phyloP scores from a whole-genome alignment of 805 yeast species.

The Candida germanica region DNA sequence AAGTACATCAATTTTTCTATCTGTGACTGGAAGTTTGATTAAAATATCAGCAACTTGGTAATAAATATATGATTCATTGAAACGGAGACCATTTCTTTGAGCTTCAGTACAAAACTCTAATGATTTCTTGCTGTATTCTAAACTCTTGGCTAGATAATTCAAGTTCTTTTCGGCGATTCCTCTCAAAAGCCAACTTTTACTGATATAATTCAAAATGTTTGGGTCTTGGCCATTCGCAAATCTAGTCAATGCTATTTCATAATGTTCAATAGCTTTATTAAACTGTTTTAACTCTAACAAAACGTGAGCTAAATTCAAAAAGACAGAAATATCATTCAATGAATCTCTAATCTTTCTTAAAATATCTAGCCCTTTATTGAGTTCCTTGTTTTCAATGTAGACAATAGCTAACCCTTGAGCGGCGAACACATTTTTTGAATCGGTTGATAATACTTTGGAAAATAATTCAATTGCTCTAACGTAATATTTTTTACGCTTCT shows the following conservation, averaged over 20 bases:
- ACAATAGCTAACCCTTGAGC: conserved; percentile 97
- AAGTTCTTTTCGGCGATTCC: conserved; percentile 66
- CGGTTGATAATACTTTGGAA: conserved; percentile 82
- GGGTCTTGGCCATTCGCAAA: conserved; percentile 64
- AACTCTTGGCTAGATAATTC: conserved; percentile 56
- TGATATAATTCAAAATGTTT: conserved; percentile 66
- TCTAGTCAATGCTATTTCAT: conserved; percentile 72
- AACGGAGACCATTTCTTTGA: conserved; percentile 41
- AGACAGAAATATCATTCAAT: conserved; percentile 76
- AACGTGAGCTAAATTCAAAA: conserved; percentile 85
- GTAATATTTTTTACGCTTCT: conserved; percentile 68
- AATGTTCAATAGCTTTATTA: conserved; percentile 82
- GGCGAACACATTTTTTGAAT: conserved; percentile 85
- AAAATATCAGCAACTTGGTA: conserved; percentile 85
- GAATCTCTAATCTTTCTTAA: conserved; percentile 89
- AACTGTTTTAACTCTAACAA: conserved; percentile 77
- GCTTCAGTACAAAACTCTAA: conserved; percentile 25
- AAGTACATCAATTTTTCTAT: conserved; percentile 63
- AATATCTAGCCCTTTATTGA: conserved; percentile 76
- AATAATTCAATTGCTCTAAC: conserved; percentile 89
- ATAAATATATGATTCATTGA: conserved; percentile 79
- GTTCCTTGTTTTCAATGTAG: conserved; percentile 79
- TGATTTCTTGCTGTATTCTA: conserved; percentile 62
- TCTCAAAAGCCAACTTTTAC: conserved; percentile 84
- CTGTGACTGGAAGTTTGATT: conserved; percentile 53